phyloP scores from a whole-genome alignment of 148 eudicot genomes.

The Rheum nobile region DNA sequence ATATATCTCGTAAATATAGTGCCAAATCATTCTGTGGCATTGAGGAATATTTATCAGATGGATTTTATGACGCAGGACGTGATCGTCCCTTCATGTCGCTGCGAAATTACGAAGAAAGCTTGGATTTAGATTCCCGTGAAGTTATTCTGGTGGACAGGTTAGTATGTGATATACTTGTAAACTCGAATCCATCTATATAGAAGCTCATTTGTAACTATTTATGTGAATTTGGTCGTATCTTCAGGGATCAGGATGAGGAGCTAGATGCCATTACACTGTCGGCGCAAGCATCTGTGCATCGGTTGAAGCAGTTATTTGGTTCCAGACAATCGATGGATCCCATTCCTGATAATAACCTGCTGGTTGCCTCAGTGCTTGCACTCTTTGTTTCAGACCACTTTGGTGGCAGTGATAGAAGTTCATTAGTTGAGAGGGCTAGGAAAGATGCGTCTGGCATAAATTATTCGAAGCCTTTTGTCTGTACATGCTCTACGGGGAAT shows the following conservation, averaged over 20 bases:
- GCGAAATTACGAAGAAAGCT: slow-evolving; percentile 44
- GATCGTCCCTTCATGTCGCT: slow-evolving; percentile 85
- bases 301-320: slow-evolving; percentile 47
- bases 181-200: neutral
- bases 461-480: slow-evolving; percentile 74
- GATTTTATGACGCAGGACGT: slow-evolving; percentile 98
- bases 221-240: neutral
- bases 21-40: slow-evolving; percentile 63
- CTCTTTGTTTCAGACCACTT: slow-evolving; percentile 91
- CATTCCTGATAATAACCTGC: slow-evolving; percentile 35
- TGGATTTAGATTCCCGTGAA: slow-evolving; percentile 69
- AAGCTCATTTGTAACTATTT: neutral
- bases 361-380: slow-evolving; percentile 89
- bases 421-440: slow-evolving; percentile 44
- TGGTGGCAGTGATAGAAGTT: slow-evolving; percentile 86
- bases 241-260: slow-evolving; percentile 65
- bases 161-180: neutral
- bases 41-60: slow-evolving; percentile 74
- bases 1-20: slow-evolving; percentile 56
- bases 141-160: slow-evolving; percentile 88
- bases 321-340: slow-evolving; percentile 25
- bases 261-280: slow-evolving; percentile 61
- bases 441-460: slow-evolving; percentile 81
- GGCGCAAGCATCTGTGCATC: slow-evolving; percentile 55
- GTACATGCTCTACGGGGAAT: slow-evolving; percentile 80